A percentile compares a stretch with the other conserved stretches of the same genome.
Evolutionary conservation across 176 grass and related monocot genomes (phyloP).

Genomic region (Musa schizocarpa): DNA sequence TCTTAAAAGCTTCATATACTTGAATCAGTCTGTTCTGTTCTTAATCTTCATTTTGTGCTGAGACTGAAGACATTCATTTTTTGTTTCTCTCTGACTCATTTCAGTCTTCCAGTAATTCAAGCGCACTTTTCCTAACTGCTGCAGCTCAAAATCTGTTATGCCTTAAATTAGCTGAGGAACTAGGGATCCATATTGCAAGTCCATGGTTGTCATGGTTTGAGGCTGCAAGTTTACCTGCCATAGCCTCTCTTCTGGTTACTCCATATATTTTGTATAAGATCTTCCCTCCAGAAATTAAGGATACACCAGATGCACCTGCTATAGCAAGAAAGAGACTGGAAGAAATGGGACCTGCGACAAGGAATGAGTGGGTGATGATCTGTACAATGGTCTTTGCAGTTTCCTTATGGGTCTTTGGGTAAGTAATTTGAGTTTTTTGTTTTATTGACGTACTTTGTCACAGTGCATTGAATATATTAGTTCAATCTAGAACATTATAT

Average conservation of each 20-base stretch:
- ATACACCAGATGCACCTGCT: constrained; percentile 71
- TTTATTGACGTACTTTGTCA: background rate
- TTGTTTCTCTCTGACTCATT: constrained; percentile 25
- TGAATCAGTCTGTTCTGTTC: background rate
- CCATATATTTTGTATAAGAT: constrained; percentile 87
- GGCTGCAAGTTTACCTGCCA: constrained; percentile 82
- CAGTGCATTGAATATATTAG: background rate
- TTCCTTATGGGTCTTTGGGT: constrained; percentile 69
- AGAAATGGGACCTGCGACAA: constrained; percentile 68
- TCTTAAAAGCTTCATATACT: too few relatives aligned
- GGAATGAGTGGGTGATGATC: constrained; percentile 81
- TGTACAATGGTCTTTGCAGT: constrained; percentile 78
- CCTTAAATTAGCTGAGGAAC: constrained; percentile 78
- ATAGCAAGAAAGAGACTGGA: constrained; percentile 50
- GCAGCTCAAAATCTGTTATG: constrained; percentile 88
- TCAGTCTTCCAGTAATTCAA: constrained; percentile 66
- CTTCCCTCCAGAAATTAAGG: constrained; percentile 68
- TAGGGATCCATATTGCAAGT: constrained; percentile 61
- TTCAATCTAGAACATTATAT: background rate
- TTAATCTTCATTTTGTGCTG: background rate
- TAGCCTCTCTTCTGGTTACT: constrained; percentile 46
- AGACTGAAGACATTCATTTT: background rate
- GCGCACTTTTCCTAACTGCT: constrained; percentile 77
- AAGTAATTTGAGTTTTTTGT: constrained; percentile 6
- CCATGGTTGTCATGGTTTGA: constrained; percentile 87